Evolutionary conservation across 306 rosid genomes (phyloP).

Genomic region (Oemleria cerasiformis): DNA sequence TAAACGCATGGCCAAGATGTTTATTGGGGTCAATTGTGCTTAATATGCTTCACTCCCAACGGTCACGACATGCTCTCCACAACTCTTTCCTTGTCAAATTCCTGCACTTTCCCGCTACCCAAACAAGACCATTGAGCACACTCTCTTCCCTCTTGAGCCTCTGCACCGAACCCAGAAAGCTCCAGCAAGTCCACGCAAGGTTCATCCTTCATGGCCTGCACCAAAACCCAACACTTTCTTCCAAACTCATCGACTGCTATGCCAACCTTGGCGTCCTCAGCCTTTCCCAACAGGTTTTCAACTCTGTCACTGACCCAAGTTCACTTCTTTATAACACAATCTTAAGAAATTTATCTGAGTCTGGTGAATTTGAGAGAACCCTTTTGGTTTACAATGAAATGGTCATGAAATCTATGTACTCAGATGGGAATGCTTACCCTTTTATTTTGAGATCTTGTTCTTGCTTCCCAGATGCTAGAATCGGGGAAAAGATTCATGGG

Average conservation of each 20-base stretch:
- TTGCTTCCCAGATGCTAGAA: constrained; percentile 25
- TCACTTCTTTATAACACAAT: constrained; percentile 36
- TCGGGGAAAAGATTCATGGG: constrained; percentile 50
- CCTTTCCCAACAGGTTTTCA: constrained; percentile 42
- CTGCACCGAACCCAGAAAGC: constrained; percentile 57
- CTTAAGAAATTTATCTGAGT: constrained; percentile 37
- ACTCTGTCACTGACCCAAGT: constrained; percentile 39
- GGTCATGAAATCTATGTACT: constrained; percentile 42
- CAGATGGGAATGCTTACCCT: constrained; percentile 47
- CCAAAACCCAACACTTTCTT: constrained; percentile 58
- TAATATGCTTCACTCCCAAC: constrained; percentile 33
- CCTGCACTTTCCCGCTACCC: constrained; percentile 30
- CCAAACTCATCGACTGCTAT: constrained; percentile 53
- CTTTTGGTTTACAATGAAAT: constrained; percentile 46
- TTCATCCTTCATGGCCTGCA: constrained; percentile 66
- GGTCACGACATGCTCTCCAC: constrained; percentile 9
- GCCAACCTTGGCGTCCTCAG: constrained; percentile 48
- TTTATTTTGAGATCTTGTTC: constrained; percentile 48
- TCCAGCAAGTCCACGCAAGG: constrained; percentile 62
- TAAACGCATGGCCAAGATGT: not conserved
- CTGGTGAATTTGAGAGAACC: constrained; percentile 41
- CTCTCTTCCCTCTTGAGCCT: constrained; percentile 46
- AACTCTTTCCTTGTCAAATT: constrained; percentile 25
- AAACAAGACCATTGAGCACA: constrained; percentile 41
- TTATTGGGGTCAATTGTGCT: not conserved